A percentile compares a stretch with the other conserved stretches of the same genome.
Evolutionary conservation across 805 yeast genomes (phyloP).

Genomic region (Metschnikowia anglica): DNA sequence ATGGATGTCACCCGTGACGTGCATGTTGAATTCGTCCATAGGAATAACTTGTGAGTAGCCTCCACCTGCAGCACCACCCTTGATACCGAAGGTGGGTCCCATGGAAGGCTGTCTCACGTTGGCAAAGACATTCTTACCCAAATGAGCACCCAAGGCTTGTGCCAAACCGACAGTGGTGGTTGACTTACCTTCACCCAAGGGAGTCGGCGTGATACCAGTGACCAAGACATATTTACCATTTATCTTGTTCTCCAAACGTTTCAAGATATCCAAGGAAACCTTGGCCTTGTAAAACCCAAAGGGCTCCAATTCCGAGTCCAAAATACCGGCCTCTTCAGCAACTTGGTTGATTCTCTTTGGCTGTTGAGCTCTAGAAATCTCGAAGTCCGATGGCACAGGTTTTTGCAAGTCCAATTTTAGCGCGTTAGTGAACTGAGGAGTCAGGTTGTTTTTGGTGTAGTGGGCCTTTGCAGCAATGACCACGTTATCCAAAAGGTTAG

Average conservation of each 20-base stretch:
- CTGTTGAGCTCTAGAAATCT: constrained; percentile 70
- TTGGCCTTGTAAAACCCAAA: constrained; percentile 78
- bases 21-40: constrained; percentile 87
- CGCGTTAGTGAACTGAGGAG: constrained; percentile 51
- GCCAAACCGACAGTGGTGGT: constrained; percentile 82
- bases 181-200: constrained; percentile 83
- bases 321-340: constrained; percentile 67
- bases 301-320: constrained; percentile 67
- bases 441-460: constrained; percentile 38
- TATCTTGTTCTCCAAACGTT: constrained; percentile 56
- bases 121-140: constrained; percentile 67
- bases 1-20: constrained; percentile 82
- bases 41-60: constrained; percentile 87
- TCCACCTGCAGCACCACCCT: constrained; percentile 92
- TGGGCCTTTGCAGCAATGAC: constrained; percentile 62
- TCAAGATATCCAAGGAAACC: constrained; percentile 61
- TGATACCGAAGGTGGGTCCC: constrained; percentile 88
- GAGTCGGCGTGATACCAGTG: constrained; percentile 85
- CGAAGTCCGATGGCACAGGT: constrained; percentile 82
- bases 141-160: constrained; percentile 77
- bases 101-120: constrained; percentile 84
- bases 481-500: constrained; percentile 74
- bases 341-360: constrained; percentile 70
- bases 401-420: constrained; percentile 52
- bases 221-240: constrained; percentile 75